Evolutionary conservation across 2,329 filamentous ascomycete species (phyloP).

Genomic region (Parastagonospora nodorum): DNA sequence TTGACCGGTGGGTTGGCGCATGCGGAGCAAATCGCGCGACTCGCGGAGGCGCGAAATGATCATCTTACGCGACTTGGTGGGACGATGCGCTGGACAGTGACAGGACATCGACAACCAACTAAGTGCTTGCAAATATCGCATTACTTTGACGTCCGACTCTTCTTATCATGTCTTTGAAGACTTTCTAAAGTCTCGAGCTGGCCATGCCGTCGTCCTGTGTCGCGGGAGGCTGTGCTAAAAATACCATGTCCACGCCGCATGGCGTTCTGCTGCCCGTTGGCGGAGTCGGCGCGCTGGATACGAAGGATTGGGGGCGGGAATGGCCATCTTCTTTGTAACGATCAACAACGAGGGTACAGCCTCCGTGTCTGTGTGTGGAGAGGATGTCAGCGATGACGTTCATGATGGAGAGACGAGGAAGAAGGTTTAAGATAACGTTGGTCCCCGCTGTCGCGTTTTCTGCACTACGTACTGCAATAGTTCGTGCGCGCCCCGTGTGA

Average conservation of each 20-base stretch:
- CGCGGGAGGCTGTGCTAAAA: slow-evolving; percentile 17
- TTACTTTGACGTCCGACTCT: background rate
- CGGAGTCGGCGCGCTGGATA: slow-evolving; percentile 4
- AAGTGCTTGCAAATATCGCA: too few relatives aligned
- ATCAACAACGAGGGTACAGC: background rate
- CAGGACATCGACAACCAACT: too few relatives aligned
- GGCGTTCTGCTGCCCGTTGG: slow-evolving; percentile 10
- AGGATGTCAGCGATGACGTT: background rate
- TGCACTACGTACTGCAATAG: too few relatives aligned
- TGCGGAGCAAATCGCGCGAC: slow-evolving; percentile 1
- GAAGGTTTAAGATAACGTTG: background rate
- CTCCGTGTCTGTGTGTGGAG: background rate
- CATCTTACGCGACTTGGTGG: slow-evolving; percentile 1
- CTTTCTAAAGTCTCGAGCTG: background rate
- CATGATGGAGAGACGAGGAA: background rate
- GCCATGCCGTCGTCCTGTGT: slow-evolving; percentile 1
- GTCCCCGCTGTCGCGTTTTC: background rate
- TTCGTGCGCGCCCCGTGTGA: too few relatives aligned
- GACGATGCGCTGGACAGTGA: too few relatives aligned
- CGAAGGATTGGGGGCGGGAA: slow-evolving; percentile 17
- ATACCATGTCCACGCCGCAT: slow-evolving; percentile 16
- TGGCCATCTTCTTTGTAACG: slow-evolving; percentile 1
- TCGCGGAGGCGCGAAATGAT: slow-evolving; percentile 8
- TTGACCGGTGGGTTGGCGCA: slow-evolving; percentile 4
- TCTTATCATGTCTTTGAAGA: background rate